Conservation (phyloP, 2,329 filamentous ascomycete genomes). For the Pochonia chlamydosporia region DNA sequence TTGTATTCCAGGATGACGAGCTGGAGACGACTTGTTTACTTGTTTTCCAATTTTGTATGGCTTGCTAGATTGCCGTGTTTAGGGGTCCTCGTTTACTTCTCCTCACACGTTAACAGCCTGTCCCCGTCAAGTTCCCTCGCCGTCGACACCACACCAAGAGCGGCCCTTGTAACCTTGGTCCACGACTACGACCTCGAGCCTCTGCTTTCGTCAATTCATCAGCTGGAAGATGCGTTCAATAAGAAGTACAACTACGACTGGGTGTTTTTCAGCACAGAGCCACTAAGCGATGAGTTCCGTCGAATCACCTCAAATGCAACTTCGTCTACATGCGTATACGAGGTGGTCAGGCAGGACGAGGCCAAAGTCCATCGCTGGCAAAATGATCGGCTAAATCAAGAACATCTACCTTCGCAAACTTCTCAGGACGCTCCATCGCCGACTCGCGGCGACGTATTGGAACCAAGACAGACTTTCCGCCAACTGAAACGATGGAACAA, state of each 20-base stretch:
- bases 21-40: slow-evolving; percentile 1
- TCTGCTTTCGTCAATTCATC: slow-evolving; percentile 42
- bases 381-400: neutral
- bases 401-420: slow-evolving; percentile 2
- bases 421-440: slow-evolving; percentile 1
- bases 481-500: slow-evolving; percentile 81
- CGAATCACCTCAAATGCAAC: slow-evolving; percentile 60
- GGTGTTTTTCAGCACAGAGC: slow-evolving; percentile 80
- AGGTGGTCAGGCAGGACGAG: slow-evolving; percentile 68
- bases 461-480: slow-evolving; percentile 59
- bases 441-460: slow-evolving; percentile 38
- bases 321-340: slow-evolving; percentile 64
- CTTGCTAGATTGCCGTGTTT: slow-evolving; percentile 8
- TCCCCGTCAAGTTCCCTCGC: slow-evolving; percentile 9
- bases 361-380: slow-evolving; percentile 44
- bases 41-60: slow-evolving; percentile 3
- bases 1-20: slow-evolving; percentile 9
- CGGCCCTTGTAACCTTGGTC: slow-evolving; percentile 26
- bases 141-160: slow-evolving; percentile 20
- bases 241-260: slow-evolving; percentile 78
- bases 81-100: slow-evolving; percentile 4
- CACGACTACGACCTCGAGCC: slow-evolving; percentile 24
- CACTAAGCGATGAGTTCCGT: slow-evolving; percentile 75
- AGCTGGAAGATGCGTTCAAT: slow-evolving; percentile 60
- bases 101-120: slow-evolving; percentile 11